A percentile compares a stretch with the other conserved stretches of the same genome.
phyloP scores from a whole-genome alignment of 805 yeast genomes.

The Ogataea dorogensis region DNA sequence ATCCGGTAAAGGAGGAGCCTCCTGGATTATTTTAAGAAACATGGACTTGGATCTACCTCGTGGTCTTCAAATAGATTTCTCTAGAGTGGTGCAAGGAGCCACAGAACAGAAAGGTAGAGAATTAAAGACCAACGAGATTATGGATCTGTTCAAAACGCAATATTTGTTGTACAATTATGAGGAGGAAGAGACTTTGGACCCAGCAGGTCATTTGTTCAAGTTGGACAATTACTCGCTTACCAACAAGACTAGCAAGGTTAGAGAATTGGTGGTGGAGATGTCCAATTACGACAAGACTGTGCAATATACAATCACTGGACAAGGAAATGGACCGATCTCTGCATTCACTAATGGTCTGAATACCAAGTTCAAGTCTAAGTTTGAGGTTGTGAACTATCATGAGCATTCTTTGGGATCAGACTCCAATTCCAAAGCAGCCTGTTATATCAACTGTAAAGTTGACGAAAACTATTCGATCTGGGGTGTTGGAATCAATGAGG shows the following conservation, averaged over 20 bases:
- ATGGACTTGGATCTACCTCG: slow-evolving; percentile 81
- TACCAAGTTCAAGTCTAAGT: slow-evolving; percentile 42
- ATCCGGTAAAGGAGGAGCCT: slow-evolving; percentile 87
- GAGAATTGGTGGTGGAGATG: slow-evolving; percentile 48
- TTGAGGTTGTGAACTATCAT: slow-evolving; percentile 67
- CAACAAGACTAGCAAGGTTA: slow-evolving; percentile 39
- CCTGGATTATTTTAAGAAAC: slow-evolving; percentile 77
- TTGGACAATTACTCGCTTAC: slow-evolving; percentile 27
- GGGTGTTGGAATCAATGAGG: slow-evolving; percentile 61
- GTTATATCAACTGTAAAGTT: slow-evolving; percentile 50
- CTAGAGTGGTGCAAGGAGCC: slow-evolving; percentile 62
- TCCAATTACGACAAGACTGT: slow-evolving; percentile 40
- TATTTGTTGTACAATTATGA: slow-evolving; percentile 43
- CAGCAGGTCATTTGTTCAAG: slow-evolving; percentile 23
- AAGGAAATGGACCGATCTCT: slow-evolving; percentile 83
- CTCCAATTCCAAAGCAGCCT: slow-evolving; percentile 69
- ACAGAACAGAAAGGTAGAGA: slow-evolving; percentile 76
- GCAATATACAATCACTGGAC: slow-evolving; percentile 44
- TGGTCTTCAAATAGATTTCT: slow-evolving; percentile 73
- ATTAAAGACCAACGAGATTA: slow-evolving; percentile 61
- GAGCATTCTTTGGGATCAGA: slow-evolving; percentile 81
- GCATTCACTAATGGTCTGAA: slow-evolving; percentile 65
- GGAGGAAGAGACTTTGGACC: slow-evolving; percentile 24
- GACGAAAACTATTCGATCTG: slow-evolving; percentile 35
- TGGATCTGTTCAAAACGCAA: slow-evolving; percentile 59